Evolutionary conservation across 2,329 filamentous ascomycete genomes (phyloP).

Genomic region (Penicillium sp.): DNA sequence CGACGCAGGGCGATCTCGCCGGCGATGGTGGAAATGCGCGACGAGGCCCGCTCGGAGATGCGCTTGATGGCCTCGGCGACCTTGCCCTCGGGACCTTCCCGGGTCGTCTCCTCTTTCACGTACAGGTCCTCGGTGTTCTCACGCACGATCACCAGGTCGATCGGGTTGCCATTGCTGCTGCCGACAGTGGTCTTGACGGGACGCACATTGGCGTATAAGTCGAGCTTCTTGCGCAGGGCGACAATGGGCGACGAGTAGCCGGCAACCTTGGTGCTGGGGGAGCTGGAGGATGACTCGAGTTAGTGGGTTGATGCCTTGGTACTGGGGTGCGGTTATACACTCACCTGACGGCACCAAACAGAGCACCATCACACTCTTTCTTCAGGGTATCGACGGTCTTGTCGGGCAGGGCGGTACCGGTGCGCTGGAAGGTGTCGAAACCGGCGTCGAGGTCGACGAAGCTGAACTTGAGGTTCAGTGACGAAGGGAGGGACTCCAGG

Average conservation of each 20-base stretch:
- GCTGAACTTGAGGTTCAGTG: conserved; percentile 86
- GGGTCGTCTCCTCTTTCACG: conserved; percentile 92
- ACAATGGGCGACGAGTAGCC: conserved; percentile 97
- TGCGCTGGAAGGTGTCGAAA: conserved; percentile 88
- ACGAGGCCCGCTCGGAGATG: conserved; percentile 79
- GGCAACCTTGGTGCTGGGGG: conserved; percentile 79
- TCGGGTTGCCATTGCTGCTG: conserved; percentile 50
- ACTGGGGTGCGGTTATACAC: background rate
- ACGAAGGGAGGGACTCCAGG: conserved; percentile 87
- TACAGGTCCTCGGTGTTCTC: conserved; percentile 99
- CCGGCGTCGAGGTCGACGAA: conserved; percentile 91
- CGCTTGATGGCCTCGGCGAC: conserved; percentile 97
- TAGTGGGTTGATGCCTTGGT: background rate
- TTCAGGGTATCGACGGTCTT: conserved; percentile 84
- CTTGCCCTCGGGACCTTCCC: conserved; percentile 65
- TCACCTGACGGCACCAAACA: conserved; percentile 87
- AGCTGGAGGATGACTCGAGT: conserved; percentile 46
- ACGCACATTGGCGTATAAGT: conserved; percentile 95
- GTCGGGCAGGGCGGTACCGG: conserved; percentile 81
- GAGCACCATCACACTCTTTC: conserved; percentile 86
- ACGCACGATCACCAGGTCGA: conserved; percentile 96
- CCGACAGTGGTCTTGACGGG: conserved; percentile 77
- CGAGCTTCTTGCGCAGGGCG: conserved; percentile 87
- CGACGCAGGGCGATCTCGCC: conserved; percentile 88
- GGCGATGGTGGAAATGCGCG: conserved; percentile 84